phyloP scores from a whole-genome alignment of 371 early-diverging fungal genomes.

The Coemansia sp. region DNA sequence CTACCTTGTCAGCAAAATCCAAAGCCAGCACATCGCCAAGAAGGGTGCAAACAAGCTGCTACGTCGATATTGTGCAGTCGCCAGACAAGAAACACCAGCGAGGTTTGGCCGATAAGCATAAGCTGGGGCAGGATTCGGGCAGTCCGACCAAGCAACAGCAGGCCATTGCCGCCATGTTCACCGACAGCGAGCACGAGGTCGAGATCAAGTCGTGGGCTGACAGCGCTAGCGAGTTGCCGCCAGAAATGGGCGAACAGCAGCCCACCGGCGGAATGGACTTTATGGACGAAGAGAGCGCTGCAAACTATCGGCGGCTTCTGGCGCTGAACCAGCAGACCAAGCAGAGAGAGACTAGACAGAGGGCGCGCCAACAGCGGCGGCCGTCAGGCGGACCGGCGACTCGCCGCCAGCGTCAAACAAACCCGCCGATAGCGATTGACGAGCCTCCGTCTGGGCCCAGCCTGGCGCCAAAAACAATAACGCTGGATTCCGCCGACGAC shows the following conservation, averaged over 20 bases:
- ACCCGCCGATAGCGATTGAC: not conserved
- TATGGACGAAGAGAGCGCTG: constrained; percentile 46
- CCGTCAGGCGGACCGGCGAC: not conserved
- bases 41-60: not conserved
- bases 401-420: not conserved
- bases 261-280: constrained; percentile 14
- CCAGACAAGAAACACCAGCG: not conserved
- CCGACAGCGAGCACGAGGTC: constrained; percentile 9
- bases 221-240: not conserved
- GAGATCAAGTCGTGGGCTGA: not conserved
- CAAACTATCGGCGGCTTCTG: constrained; percentile 30
- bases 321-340: not conserved
- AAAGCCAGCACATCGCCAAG: not conserved
- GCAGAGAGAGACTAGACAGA: not conserved
- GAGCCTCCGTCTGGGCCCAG: not conserved
- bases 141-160: not conserved
- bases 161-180: constrained; percentile 31
- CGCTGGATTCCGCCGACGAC: constrained; percentile 10
- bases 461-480: not conserved
- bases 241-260: not conserved
- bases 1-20: not conserved
- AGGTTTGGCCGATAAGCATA: not conserved
- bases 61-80: not conserved
- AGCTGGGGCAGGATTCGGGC: not conserved
- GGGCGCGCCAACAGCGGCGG: not conserved